Conservation (phyloP, 2,329 filamentous ascomycete species). For the Chaetothyriales sp. region DNA sequence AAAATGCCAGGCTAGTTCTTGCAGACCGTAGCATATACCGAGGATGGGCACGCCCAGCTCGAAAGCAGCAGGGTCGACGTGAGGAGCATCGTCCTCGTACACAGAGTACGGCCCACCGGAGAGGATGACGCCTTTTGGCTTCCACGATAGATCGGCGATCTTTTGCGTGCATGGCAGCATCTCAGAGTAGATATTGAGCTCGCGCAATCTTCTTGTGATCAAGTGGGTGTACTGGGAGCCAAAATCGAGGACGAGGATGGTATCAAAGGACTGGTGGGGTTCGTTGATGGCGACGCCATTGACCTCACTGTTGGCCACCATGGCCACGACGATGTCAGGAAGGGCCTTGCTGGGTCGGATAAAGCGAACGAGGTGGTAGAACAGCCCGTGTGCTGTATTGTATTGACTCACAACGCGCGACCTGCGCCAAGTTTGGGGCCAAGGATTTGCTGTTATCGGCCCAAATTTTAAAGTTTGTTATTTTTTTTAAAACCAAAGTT, state of each 20-base stretch:
- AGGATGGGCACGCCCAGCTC: conserved; percentile 54
- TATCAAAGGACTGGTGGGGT: conserved; percentile 23
- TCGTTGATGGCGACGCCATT: conserved; percentile 16
- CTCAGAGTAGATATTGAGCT: conserved; percentile 72
- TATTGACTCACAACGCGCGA: not conserved
- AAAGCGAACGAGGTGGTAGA: not conserved
- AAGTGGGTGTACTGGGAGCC: conserved; percentile 58
- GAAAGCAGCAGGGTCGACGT: conserved; percentile 71
- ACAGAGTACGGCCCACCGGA: conserved; percentile 64
- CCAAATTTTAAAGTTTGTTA: too few species aligned
- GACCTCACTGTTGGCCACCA: conserved; percentile 17
- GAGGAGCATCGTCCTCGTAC: conserved; percentile 63
- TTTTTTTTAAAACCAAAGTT: too few species aligned
- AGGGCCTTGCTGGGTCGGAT: not conserved
- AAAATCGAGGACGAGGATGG: conserved; percentile 25
- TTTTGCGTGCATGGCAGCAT: conserved; percentile 81
- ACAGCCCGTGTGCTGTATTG: too few species aligned
- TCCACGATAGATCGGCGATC: conserved; percentile 60
- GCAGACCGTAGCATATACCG: conserved; percentile 48
- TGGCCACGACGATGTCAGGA: conserved; percentile 1
- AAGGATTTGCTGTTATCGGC: too few species aligned
- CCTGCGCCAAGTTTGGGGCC: not conserved
- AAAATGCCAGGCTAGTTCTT: conserved; percentile 62
- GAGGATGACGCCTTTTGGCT: conserved; percentile 71
- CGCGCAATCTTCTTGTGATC: conserved; percentile 60